Percentiles rank a stretch among this genome's conserved stretches.
Evolutionary conservation across 768 basidiomycete genomes (phyloP).

Genomic region (Crucibulum laeve): DNA sequence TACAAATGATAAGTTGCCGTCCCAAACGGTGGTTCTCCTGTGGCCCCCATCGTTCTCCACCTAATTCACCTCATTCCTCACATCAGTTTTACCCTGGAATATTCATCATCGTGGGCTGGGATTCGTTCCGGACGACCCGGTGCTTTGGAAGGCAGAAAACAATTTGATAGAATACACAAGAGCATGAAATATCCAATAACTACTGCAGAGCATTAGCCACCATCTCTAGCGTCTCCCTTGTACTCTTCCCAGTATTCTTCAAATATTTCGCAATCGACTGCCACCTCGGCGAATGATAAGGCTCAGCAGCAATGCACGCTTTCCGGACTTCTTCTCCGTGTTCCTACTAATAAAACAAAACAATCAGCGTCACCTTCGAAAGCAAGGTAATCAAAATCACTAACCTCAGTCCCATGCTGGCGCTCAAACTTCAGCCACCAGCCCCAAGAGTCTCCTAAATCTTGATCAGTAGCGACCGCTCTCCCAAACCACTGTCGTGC

Average conservation of each 20-base stretch:
- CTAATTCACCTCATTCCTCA: too few relatives aligned
- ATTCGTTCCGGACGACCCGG: too few relatives aligned
- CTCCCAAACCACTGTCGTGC: constrained; percentile 92
- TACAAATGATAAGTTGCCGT: too few relatives aligned
- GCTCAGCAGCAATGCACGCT: constrained; percentile 73
- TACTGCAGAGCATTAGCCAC: constrained; percentile 41
- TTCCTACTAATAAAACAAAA: constrained; percentile 24
- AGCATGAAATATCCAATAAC: constrained; percentile 1
- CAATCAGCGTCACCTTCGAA: constrained; percentile 1
- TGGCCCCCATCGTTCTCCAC: too few relatives aligned
- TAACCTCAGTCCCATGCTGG: constrained; percentile 79
- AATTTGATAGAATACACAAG: too few relatives aligned
- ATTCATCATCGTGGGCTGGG: too few relatives aligned
- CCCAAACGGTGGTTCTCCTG: too few relatives aligned
- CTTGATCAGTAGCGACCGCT: constrained; percentile 63
- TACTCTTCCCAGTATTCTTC: constrained; percentile 61
- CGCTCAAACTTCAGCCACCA: constrained; percentile 98
- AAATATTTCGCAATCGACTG: constrained; percentile 82
- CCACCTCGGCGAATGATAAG: constrained; percentile 84
- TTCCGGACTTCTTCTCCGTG: constrained; percentile 64
- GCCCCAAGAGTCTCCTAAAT: constrained; percentile 88
- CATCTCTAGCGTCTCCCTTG: constrained; percentile 64
- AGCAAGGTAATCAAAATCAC: constrained; percentile 13
- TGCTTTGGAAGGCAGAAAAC: too few relatives aligned
- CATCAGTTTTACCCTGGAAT: too few relatives aligned